A percentile compares a stretch with the other conserved stretches of the same genome.
Evolutionary conservation across 208 protist genomes (phyloP).

Genomic region (Dictyostelium gargantuum): DNA sequence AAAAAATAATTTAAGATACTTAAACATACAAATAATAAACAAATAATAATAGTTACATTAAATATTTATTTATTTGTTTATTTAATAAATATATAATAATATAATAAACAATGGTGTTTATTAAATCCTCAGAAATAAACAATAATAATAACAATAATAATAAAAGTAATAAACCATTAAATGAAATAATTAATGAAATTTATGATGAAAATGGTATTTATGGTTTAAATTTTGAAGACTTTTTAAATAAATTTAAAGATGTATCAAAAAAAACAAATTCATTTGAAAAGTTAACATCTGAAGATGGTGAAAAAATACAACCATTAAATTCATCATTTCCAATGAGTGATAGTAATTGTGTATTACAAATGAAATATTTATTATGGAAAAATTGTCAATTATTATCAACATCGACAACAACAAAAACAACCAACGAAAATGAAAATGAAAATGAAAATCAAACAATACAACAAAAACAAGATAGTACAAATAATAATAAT

Average conservation of each 20-base stretch:
- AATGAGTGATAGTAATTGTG: conserved; percentile 1
- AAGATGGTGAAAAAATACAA: neutral
- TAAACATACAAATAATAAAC: no score
- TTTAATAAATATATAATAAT: no score
- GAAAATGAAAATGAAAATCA: neutral
- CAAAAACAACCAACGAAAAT: neutral
- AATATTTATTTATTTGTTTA: no score
- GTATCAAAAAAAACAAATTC: neutral
- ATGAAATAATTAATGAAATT: neutral
- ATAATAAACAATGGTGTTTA: no score
- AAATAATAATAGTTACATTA: no score
- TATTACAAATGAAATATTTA: conserved; percentile 15
- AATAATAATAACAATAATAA: no score
- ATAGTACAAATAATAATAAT: neutral
- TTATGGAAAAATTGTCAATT: neutral
- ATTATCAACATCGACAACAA: neutral
- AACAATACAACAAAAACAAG: neutral
- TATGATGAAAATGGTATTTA: neutral
- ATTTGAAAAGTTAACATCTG: neutral
- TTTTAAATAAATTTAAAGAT: neutral
- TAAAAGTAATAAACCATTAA: neutral
- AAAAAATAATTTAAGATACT: no score
- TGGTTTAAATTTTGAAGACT: neutral
- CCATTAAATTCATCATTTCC: conserved; percentile 1
- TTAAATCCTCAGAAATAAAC: no score